Conservation (phyloP, 2,329 filamentous ascomycete genomes). For the Cladobotryum protrusum region DNA sequence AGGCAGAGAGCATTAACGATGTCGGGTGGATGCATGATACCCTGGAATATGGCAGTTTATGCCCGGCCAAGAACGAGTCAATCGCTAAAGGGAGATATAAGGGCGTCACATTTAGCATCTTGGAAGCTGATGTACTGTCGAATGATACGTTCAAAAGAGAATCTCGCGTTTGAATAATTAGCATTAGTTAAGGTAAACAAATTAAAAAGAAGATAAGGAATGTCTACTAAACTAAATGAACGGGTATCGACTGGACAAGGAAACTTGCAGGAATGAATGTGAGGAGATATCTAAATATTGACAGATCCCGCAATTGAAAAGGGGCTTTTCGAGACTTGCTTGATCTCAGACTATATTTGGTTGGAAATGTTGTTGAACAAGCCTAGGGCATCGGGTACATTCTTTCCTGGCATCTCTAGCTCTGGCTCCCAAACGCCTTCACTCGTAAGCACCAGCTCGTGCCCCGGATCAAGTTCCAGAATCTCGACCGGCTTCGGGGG, state of each 20-base stretch:
- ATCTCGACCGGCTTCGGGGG: conserved; percentile 29
- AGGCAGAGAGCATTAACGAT: not conserved
- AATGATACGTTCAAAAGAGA: not conserved
- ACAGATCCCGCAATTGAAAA: no score
- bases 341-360: not conserved
- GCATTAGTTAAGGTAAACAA: not conserved
- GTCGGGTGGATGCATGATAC: conserved; percentile 12
- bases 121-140: no score
- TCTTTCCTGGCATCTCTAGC: not conserved
- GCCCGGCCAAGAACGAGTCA: not conserved
- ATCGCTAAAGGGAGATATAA: not conserved
- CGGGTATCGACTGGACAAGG: not conserved
- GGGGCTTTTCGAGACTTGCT: not conserved
- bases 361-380: not conserved
- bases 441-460: conserved; percentile 36
- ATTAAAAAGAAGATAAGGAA: not conserved
- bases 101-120: conserved; percentile 4
- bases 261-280: not conserved
- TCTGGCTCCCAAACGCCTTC: conserved; percentile 29
- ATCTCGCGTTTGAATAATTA: not conserved
- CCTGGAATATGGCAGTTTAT: conserved; percentile 1
- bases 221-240: not conserved
- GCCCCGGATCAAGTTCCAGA: conserved; percentile 35
- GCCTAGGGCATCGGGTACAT: conserved; percentile 1
- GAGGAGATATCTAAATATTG: no score